phyloP scores from a whole-genome alignment of 2,329 filamentous ascomycete species.

The Fusarium sp. region DNA sequence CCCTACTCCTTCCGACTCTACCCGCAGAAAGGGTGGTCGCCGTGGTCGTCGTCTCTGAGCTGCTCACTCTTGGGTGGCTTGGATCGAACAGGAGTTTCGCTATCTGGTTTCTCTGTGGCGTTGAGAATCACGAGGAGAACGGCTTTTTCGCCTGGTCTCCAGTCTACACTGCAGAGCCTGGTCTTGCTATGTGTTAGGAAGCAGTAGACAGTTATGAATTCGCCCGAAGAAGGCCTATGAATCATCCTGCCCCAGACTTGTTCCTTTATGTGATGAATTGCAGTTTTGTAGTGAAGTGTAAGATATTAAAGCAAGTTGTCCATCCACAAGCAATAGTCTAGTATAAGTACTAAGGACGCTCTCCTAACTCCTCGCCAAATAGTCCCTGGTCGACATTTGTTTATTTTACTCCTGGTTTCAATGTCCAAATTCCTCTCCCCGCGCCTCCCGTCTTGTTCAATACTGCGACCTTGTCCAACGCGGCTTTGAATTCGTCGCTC shows the following conservation, averaged over 20 bases:
- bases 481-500: slow-evolving; percentile 84
- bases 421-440: slow-evolving; percentile 66
- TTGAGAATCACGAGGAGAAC: slow-evolving; percentile 81
- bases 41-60: slow-evolving; percentile 99
- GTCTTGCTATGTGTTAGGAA: slow-evolving; percentile 48
- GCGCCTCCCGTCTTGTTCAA: slow-evolving; percentile 70
- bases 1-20: slow-evolving; percentile 98
- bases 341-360: slow-evolving; percentile 5
- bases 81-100: slow-evolving; percentile 55
- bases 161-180: slow-evolving; percentile 64
- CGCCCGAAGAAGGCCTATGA: slow-evolving; percentile 59
- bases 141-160: slow-evolving; percentile 75
- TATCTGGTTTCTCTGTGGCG: slow-evolving; percentile 70
- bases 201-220: slow-evolving; percentile 59
- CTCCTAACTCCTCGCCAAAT: slow-evolving; percentile 32
- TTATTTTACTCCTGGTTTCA: slow-evolving; percentile 53
- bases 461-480: slow-evolving; percentile 80
- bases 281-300: slow-evolving; percentile 29
- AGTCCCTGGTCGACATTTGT: not conserved
- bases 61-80: slow-evolving; percentile 46
- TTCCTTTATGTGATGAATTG: slow-evolving; percentile 34
- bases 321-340: slow-evolving; percentile 9
- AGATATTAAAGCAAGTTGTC: slow-evolving; percentile 14
- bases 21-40: slow-evolving; percentile 99
- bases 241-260: slow-evolving; percentile 52